Evolutionary conservation across 352 stramenopile species (phyloP).

Genomic region (Phytophthora pini): DNA sequence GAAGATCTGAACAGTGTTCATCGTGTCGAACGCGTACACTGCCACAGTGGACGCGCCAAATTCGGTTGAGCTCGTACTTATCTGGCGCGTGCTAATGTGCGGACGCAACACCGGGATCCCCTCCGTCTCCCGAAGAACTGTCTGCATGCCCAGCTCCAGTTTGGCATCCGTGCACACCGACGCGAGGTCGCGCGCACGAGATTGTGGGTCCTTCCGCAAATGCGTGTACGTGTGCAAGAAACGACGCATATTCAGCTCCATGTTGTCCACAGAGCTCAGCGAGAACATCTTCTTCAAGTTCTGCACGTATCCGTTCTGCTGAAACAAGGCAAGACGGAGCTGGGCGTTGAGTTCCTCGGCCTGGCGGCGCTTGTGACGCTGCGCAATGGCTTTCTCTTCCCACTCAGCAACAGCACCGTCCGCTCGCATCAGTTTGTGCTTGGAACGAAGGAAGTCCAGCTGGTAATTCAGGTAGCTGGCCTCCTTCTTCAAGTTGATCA

Average conservation of each 20-base stretch:
- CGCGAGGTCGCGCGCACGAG: constrained; percentile 30
- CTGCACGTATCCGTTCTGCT: constrained; percentile 55
- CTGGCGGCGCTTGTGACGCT: constrained; percentile 66
- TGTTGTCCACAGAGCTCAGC: constrained; percentile 18
- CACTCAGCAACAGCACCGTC: constrained; percentile 57
- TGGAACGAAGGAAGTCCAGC: constrained; percentile 53
- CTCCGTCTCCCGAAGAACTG: constrained; percentile 39
- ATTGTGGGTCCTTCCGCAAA: constrained; percentile 34
- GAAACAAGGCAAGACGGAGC: constrained; percentile 59
- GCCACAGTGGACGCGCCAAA: constrained; percentile 39
- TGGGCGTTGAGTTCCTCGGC: constrained; percentile 57
- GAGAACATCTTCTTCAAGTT: constrained; percentile 44
- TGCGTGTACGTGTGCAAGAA: constrained; percentile 46
- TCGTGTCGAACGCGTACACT: constrained; percentile 46
- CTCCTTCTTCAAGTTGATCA: constrained; percentile 57
- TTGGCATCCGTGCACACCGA: constrained; percentile 37
- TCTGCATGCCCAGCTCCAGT: constrained; percentile 42
- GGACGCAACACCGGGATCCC: constrained; percentile 32
- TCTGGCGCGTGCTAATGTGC: constrained; percentile 33
- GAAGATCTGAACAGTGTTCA: constrained; percentile 51
- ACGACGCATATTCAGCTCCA: constrained; percentile 38
- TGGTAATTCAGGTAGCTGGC: constrained; percentile 52
- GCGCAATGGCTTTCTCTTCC: constrained; percentile 63
- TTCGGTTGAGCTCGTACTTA: constrained; percentile 35
- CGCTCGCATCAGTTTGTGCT: constrained; percentile 54